Evolutionary conservation across 2,329 filamentous ascomycete genomes (phyloP).

Genomic region (Trichoderma citrinoviride): DNA sequence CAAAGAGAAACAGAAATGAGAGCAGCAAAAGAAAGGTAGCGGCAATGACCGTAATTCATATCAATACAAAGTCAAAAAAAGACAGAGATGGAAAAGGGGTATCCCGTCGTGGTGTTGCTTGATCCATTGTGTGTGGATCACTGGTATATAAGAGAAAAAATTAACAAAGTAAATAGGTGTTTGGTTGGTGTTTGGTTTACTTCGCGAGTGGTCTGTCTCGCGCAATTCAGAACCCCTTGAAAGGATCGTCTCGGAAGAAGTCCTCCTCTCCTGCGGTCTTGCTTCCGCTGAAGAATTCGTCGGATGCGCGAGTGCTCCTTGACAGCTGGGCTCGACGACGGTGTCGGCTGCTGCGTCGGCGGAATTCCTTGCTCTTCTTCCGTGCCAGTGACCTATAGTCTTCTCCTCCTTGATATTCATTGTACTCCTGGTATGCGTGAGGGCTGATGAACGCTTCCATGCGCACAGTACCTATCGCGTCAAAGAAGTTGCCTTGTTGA

Average conservation of each 20-base stretch:
- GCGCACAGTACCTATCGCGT: conserved; percentile 83
- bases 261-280: conserved; percentile 53
- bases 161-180: not conserved
- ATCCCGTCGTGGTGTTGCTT: conserved; percentile 23
- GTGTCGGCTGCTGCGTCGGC: conserved; percentile 53
- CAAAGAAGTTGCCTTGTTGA: conserved; percentile 66
- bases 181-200: not conserved
- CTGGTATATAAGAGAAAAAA: conserved; percentile 4
- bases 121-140: not conserved
- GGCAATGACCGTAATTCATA: conserved; percentile 20
- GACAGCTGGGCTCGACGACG: conserved; percentile 50
- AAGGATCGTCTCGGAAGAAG: conserved; percentile 59
- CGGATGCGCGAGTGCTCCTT: conserved; percentile 43
- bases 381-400: conserved; percentile 49
- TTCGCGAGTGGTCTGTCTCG: not conserved
- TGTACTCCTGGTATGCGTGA: conserved; percentile 48
- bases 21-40: not conserved
- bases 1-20: not conserved
- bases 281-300: conserved; percentile 49
- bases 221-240: conserved; percentile 53
- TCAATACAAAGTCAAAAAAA: conserved; percentile 17
- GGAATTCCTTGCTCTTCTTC: conserved; percentile 54
- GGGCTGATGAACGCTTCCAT: conserved; percentile 95
- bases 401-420: conserved; percentile 48
- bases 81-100: conserved; percentile 21